phyloP scores from a whole-genome alignment of 768 basidiomycete genomes.

The Tricholoma flavovirens region DNA sequence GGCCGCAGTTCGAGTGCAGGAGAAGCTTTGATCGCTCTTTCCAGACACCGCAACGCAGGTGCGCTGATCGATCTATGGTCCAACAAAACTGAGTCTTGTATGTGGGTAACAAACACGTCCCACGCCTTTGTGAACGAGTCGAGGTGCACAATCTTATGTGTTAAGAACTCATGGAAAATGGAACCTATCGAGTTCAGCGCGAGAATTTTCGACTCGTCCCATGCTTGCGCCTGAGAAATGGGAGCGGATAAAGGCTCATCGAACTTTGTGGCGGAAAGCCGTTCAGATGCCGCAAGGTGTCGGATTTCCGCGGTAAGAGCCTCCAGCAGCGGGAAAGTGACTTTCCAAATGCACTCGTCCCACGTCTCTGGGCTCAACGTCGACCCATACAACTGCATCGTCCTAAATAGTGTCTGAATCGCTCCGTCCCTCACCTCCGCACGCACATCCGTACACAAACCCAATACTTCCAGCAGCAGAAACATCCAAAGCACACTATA shows the following conservation, averaged over 20 bases:
- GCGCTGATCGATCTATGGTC: conserved; percentile 70
- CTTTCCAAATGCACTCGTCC: conserved; percentile 88
- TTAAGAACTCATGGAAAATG: conserved; percentile 77
- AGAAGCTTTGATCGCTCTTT: conserved; percentile 67
- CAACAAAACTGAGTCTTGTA: conserved; percentile 64
- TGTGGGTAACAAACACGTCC: conserved; percentile 65
- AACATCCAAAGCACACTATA: conserved; percentile 94
- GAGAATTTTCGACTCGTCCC: conserved; percentile 87
- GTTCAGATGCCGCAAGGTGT: conserved; percentile 22
- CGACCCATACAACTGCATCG: conserved; percentile 89
- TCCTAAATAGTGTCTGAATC: conserved; percentile 91
- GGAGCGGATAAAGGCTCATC: conserved; percentile 8
- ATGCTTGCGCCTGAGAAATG: conserved; percentile 36
- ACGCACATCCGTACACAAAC: conserved; percentile 74
- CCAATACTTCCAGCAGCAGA: conserved; percentile 76
- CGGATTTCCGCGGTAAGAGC: conserved; percentile 56
- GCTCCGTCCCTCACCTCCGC: conserved; percentile 90
- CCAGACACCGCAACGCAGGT: conserved; percentile 80
- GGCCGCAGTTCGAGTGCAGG: conserved; percentile 38
- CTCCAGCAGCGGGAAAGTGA: conserved; percentile 83
- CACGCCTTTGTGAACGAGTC: conserved; percentile 67
- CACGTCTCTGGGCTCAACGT: conserved; percentile 79
- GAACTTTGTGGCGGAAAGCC: background rate
- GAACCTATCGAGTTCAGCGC: conserved; percentile 80
- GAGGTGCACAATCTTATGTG: conserved; percentile 66